Percentiles rank a stretch among this genome's conserved stretches.
These are phyloP conservation scores for Penicillium sumatraense DNA, from an alignment of 2,329 filamentous ascomycete genomes.

Conservation along the genomic window DNA sequence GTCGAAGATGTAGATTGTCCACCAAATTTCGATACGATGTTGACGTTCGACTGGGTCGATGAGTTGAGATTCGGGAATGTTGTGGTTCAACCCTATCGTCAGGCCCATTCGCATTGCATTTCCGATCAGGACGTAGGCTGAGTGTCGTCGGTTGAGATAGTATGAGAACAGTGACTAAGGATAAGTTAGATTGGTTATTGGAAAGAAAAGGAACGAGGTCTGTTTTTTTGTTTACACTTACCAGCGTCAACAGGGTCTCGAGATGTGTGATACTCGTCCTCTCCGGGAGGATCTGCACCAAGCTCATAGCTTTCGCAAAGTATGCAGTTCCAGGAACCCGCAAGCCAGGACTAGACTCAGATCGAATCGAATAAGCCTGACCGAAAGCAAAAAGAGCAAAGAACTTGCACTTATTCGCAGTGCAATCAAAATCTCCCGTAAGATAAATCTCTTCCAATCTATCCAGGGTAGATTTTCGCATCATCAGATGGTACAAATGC, in stretches of 20 bases:
- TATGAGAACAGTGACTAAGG: conserved; percentile 40
- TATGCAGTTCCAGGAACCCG: conserved; percentile 51
- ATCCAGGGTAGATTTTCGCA: conserved; percentile 45
- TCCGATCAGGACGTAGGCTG: conserved; percentile 39
- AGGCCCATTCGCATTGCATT: conserved; percentile 49
- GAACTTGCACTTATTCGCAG: conserved; percentile 50
- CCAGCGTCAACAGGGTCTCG: conserved; percentile 47
- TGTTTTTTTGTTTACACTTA: conserved; percentile 19
- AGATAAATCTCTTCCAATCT: conserved; percentile 46
- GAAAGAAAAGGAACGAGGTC: background rate
- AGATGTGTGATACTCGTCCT: conserved; percentile 51
- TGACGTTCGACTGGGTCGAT: conserved; percentile 46
- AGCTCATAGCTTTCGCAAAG: conserved; percentile 46
- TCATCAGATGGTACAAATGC: conserved; percentile 40
- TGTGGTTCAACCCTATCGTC: conserved; percentile 50
- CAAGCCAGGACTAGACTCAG: conserved; percentile 35
- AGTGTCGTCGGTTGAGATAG: conserved; percentile 42
- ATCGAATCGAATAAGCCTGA: conserved; percentile 50
- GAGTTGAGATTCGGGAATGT: conserved; percentile 42
- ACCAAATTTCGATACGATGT: conserved; percentile 44
- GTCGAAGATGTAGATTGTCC: conserved; percentile 46
- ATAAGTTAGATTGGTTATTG: background rate
- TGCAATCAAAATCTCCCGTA: conserved; percentile 34
- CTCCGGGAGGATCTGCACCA: conserved; percentile 50
- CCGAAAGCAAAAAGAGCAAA: conserved; percentile 52